These are phyloP conservation scores for Tephrocybe sp. DNA, from an alignment of 768 basidiomycete species.

Conservation along the genomic window DNA sequence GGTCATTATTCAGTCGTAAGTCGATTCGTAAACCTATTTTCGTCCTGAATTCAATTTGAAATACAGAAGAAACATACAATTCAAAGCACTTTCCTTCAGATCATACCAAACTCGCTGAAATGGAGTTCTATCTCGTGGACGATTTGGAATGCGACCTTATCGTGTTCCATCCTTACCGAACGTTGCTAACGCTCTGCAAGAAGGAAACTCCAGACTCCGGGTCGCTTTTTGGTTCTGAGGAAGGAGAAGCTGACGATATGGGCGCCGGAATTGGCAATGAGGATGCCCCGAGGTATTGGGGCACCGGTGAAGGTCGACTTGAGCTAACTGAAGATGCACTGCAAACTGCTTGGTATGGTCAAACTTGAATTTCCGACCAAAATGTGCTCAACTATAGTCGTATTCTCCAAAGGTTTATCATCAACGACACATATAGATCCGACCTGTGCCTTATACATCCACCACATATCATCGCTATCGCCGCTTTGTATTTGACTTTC, in stretches of 20 bases:
- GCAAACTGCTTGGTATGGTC: conserved; percentile 85
- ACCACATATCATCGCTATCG: conserved; percentile 90
- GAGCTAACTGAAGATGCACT: conserved; percentile 74
- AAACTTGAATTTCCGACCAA: not conserved
- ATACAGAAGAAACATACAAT: conserved; percentile 60
- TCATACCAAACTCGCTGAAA: conserved; percentile 91
- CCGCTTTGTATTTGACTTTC: conserved; percentile 87
- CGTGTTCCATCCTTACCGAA: conserved; percentile 94
- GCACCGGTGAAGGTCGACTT: conserved; percentile 74
- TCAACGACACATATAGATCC: conserved; percentile 95
- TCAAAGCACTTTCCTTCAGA: conserved; percentile 83
- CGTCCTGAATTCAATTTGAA: not conserved
- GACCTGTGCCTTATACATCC: conserved; percentile 93
- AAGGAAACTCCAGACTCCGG: conserved; percentile 45
- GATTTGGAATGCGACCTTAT: conserved; percentile 94
- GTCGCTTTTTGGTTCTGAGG: conserved; percentile 39
- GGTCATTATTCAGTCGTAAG: conserved; percentile 70
- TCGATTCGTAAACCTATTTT: conserved; percentile 9
- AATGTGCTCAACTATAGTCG: not conserved
- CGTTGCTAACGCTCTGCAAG: conserved; percentile 74
- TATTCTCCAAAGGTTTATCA: conserved; percentile 70
- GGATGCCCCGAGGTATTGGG: conserved; percentile 73
- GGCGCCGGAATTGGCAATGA: conserved; percentile 45
- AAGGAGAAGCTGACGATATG: conserved; percentile 55
- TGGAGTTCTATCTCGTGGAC: conserved; percentile 98